These are phyloP conservation scores for Desmodesmus armatus DNA, from an alignment of 139 green algal species.

Conservation along the genomic window DNA sequence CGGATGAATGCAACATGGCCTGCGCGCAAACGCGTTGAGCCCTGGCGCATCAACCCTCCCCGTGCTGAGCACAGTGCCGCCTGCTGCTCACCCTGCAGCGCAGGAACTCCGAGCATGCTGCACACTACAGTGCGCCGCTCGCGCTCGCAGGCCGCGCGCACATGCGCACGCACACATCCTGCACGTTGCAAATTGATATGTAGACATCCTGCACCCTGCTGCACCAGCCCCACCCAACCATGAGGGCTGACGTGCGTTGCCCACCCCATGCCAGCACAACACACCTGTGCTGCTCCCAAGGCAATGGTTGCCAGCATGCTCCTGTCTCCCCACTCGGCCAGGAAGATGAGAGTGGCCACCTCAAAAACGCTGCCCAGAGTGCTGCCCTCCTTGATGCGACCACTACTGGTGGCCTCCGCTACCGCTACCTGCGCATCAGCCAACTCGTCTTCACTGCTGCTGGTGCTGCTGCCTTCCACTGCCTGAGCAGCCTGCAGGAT, in stretches of 20 bases:
- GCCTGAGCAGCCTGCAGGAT: conserved; percentile 36
- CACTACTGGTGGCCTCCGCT: conserved; percentile 32
- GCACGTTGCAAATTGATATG: no score
- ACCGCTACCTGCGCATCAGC: conserved; percentile 80
- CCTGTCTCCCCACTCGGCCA: conserved; percentile 95
- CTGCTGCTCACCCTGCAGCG: no score
- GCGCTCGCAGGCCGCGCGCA: no score
- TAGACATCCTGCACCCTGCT: background rate
- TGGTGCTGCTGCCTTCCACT: background rate
- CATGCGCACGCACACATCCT: no score
- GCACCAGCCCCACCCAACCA: background rate
- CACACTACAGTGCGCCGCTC: no score
- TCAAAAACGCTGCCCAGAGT: conserved; percentile 68
- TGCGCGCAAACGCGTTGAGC: no score
- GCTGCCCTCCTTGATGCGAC: no score
- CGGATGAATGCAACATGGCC: no score
- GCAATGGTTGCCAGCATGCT: conserved; percentile 98
- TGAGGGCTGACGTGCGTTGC: background rate
- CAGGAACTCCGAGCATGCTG: no score
- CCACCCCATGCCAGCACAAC: background rate
- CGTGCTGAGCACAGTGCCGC: no score
- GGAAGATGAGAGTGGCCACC: conserved; percentile 90
- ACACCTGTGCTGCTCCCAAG: conserved; percentile 80
- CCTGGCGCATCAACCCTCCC: no score
- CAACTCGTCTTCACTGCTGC: conserved; percentile 72